Percentiles rank a stretch among this genome's conserved stretches.
phyloP scores from a whole-genome alignment of 805 yeast genomes.

The Osmozyma mogii region DNA sequence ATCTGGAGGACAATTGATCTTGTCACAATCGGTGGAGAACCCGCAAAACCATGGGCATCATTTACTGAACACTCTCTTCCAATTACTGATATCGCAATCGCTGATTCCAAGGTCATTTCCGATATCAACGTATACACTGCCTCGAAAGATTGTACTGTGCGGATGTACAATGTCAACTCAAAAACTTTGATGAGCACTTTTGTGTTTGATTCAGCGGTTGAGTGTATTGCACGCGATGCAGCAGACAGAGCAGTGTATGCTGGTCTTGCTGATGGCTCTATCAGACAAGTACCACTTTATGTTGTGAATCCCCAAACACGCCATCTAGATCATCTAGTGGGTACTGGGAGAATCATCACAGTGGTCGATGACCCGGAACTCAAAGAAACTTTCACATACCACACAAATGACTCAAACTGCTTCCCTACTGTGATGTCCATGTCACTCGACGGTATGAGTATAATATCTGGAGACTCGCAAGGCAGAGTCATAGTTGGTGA shows the following conservation, averaged over 20 bases:
- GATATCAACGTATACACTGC: conserved; percentile 62
- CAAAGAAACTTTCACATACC: conserved; percentile 46
- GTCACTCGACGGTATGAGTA: conserved; percentile 66
- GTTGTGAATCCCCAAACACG: conserved; percentile 23
- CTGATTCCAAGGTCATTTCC: conserved; percentile 43
- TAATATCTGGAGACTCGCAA: conserved; percentile 65
- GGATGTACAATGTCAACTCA: conserved; percentile 55
- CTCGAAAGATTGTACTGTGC: conserved; percentile 66
- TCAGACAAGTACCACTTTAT: conserved; percentile 50
- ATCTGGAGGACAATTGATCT: conserved; percentile 69
- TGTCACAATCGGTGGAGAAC: conserved; percentile 24
- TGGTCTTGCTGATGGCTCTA: conserved; percentile 58
- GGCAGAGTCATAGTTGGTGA: conserved; percentile 70
- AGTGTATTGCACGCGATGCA: conserved; percentile 61
- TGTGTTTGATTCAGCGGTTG: conserved; percentile 53
- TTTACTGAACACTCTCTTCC: conserved; percentile 57
- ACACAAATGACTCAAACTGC: conserved; percentile 17
- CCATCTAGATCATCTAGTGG: conserved; percentile 55
- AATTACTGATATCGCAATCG: conserved; percentile 39
- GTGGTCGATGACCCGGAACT: conserved; percentile 44
- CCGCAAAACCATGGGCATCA: conserved; percentile 47
- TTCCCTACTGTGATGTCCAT: conserved; percentile 48
- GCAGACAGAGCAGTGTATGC: conserved; percentile 68
- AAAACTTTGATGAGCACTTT: conserved; percentile 55
- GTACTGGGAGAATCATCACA: conserved; percentile 43